Evolutionary conservation across 1,284 basidiomycete genomes (phyloP).

Genomic region (Ceratobasidium sp.): DNA sequence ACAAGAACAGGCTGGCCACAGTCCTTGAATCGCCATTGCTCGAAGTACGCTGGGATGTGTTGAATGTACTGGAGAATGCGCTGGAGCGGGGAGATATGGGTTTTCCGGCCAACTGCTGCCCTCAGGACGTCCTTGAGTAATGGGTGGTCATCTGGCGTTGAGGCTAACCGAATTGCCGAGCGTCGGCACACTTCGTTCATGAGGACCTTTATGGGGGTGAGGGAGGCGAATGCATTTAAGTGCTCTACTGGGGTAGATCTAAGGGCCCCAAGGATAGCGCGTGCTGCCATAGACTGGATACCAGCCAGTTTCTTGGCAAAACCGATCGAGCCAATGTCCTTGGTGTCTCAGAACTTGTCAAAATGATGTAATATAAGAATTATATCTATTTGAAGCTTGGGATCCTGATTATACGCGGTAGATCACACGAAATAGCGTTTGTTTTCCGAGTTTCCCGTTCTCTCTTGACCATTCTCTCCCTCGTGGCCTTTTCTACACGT

Average conservation of each 20-base stretch:
- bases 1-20: not conserved
- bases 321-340: too few relatives aligned
- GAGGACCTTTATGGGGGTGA: not conserved
- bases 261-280: slow-evolving; percentile 14
- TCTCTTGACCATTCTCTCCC: not conserved
- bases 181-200: slow-evolving; percentile 14
- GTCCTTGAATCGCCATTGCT: slow-evolving; percentile 1
- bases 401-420: too few relatives aligned
- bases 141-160: not conserved
- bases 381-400: not conserved
- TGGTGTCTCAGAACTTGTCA: not conserved
- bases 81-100: slow-evolving; percentile 1
- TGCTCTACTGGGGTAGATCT: slow-evolving; percentile 1
- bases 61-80: not conserved
- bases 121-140: not conserved
- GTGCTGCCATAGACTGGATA: slow-evolving; percentile 3
- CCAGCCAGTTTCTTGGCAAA: not conserved
- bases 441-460: not conserved
- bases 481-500: not conserved
- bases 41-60: not conserved
- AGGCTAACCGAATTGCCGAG: not conserved
- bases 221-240: not conserved
- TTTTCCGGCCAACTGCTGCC: not conserved
- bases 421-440: too few relatives aligned
- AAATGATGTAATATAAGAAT: not conserved